phyloP scores from a whole-genome alignment of 2,329 filamentous ascomycete genomes.

The Drechslerella coelobrocha region DNA sequence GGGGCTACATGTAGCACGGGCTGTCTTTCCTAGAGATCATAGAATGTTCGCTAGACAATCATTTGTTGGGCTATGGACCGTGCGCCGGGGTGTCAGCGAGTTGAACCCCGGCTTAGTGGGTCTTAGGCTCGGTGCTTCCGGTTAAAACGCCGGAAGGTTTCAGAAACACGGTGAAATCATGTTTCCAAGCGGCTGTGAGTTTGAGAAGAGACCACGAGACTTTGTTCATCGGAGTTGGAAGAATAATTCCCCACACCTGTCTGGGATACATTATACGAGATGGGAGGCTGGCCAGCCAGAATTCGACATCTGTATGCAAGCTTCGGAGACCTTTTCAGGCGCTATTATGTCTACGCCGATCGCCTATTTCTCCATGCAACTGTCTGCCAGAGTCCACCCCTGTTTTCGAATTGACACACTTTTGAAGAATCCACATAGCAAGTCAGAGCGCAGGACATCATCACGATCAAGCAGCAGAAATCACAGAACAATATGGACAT shows the following conservation, averaged over 20 bases:
- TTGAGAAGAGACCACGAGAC: constrained; percentile 47
- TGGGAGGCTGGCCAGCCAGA: constrained; percentile 31
- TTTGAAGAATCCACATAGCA: constrained; percentile 7
- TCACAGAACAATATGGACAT: background rate
- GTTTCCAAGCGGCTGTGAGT: constrained; percentile 20
- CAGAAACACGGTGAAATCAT: constrained; percentile 36
- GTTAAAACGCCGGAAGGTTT: constrained; percentile 50
- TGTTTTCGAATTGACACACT: constrained; percentile 46
- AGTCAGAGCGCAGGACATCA: constrained; percentile 10
- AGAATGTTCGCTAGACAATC: constrained; percentile 15
- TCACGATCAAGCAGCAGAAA: constrained; percentile 14
- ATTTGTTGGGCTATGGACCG: constrained; percentile 22
- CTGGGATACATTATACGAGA: constrained; percentile 50
- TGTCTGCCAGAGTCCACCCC: constrained; percentile 19
- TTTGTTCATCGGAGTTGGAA: constrained; percentile 50
- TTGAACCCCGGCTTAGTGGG: constrained; percentile 37
- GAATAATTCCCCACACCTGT: constrained; percentile 51
- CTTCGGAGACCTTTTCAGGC: constrained; percentile 24
- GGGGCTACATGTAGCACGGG: no score
- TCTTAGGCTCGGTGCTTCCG: constrained; percentile 37
- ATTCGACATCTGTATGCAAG: constrained; percentile 13
- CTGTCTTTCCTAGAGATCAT: background rate
- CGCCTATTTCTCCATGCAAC: constrained; percentile 8
- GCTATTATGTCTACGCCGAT: constrained; percentile 33
- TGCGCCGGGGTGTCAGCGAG: constrained; percentile 30